Base-by-base conservation (phyloP, 495 filamentous ascomycete species). In the Pyrenula massariospora region DNA sequence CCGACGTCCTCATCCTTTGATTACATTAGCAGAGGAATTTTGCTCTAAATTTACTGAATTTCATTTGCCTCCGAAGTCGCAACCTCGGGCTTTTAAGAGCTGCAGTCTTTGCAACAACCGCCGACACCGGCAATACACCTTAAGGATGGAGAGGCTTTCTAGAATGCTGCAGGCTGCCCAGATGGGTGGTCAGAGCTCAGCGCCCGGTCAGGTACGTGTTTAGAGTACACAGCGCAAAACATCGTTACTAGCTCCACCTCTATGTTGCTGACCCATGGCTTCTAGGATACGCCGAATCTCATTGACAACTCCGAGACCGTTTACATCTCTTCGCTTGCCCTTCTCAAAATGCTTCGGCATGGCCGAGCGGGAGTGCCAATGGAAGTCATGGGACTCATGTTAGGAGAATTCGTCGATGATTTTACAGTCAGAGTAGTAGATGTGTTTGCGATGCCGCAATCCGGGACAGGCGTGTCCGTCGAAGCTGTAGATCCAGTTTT, bases 381-480 rank as follows among this genome's bases (percentile, higher is more conserved):
- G 93, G 93, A 98, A 80, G 93, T 98, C 66, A 98, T 98, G 93
- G 93, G 93, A 50, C 74, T 98, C 65, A 97, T 98, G 93, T 76
- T 97, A 59, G 93, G 93, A 65, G 94, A 96, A 65, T 97, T 98
- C 65, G 91, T 98, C 56, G 93, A 98, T 70, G 93, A 97, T 75
- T 98, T 96, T 68, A 98, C 93, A 59, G 93, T 98, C 53, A 84
- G 92, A 53, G 93, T 98, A 20, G 89, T 95, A 36, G 93, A 98
- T 74, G 93, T 97, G 5, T 98, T 98, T 70, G 93, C 93, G 50
- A 98, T 98, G 93, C 93, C 93, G n/a, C 93, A 98, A 69, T 95
- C 90, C 60, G 93, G 93, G 69, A 98, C 93, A 10, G 93, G 93
- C 64, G 93, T 98, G 63, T 95, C 90, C 73, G 93, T 98, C 60